phyloP scores from a whole-genome alignment of 208 protist species.

The Wallacemonas rigidus region DNA sequence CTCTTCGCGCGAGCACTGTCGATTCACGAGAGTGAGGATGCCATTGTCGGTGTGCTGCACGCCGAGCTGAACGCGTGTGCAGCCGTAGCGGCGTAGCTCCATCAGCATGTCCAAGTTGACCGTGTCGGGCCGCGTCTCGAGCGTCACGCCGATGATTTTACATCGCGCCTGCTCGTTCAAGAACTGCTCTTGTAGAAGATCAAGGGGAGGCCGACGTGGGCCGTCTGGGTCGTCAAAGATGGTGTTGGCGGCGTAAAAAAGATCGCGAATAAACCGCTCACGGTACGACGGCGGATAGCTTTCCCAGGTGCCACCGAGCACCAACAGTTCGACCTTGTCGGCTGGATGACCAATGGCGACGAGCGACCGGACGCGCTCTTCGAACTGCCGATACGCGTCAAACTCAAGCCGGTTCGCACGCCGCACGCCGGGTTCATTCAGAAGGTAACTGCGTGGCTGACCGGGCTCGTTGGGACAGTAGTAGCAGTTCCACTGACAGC shows the following conservation, averaged over 20 bases:
- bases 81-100: conserved; percentile 92
- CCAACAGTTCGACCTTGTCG: conserved; percentile 98
- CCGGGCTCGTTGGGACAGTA: conserved; percentile 93
- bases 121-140: conserved; percentile 99
- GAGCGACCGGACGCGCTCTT: conserved; percentile 78
- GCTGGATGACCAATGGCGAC: conserved; percentile 86
- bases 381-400: conserved; percentile 81
- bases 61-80: conserved; percentile 98
- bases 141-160: conserved; percentile 99
- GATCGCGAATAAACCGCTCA: conserved; percentile 80
- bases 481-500: conserved; percentile 94
- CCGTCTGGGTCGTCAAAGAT: conserved; percentile 48
- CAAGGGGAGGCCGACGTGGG: conserved; percentile 50
- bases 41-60: conserved; percentile 98
- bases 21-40: conserved; percentile 91
- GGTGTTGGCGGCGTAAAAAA: conserved; percentile 92
- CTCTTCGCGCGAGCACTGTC: conserved; percentile 95
- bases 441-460: conserved; percentile 90
- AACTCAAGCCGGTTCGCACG: conserved; percentile 86
- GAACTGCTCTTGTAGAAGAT: conserved; percentile 83
- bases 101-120: conserved; percentile 93
- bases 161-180: conserved; percentile 92
- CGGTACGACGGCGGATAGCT: conserved; percentile 95
- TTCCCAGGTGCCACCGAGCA: conserved; percentile 99
- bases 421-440: conserved; percentile 90